These are phyloP conservation scores for Craspedostauros australis DNA, from an alignment of 108 stramenopile species.

Conservation along the genomic window DNA sequence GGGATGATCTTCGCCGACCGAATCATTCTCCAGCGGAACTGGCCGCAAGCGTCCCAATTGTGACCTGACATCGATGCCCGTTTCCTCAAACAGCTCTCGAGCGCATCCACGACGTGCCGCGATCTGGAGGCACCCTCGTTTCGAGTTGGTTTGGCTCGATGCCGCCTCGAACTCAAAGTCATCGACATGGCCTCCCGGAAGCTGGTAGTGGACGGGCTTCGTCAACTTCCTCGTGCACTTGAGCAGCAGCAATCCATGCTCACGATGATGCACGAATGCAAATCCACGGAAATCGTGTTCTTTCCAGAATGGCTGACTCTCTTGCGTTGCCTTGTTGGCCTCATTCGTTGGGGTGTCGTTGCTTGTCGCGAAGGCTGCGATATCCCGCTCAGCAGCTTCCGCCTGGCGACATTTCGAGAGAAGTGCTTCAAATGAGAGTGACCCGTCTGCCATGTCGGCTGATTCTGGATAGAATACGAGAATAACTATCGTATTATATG, in stretches of 20 bases:
- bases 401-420: no score
- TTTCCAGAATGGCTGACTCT: no score
- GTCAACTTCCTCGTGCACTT: constrained; percentile 73
- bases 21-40: constrained; percentile 7
- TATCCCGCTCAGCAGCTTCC: no score
- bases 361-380: no score
- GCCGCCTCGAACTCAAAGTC: constrained; percentile 52
- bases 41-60: constrained; percentile 45
- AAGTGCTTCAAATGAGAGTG: no score
- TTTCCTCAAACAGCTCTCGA: constrained; percentile 79
- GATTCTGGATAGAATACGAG: no score
- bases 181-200: constrained; percentile 81
- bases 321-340: no score
- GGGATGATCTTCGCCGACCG: background rate
- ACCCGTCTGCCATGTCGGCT: no score
- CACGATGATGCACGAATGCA: constrained; percentile 48
- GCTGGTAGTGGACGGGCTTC: constrained; percentile 65
- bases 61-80: constrained; percentile 59
- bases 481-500: no score
- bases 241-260: constrained; percentile 58
- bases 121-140: constrained; percentile 23
- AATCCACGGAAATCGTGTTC: constrained; percentile 67
- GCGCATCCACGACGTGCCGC: constrained; percentile 64
- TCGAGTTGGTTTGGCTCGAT: background rate
- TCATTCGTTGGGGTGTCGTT: no score